A percentile compares a stretch with the other conserved stretches of the same genome.
Evolutionary conservation across 768 basidiomycete species (phyloP).

Genomic region (Mycena epipterygia): DNA sequence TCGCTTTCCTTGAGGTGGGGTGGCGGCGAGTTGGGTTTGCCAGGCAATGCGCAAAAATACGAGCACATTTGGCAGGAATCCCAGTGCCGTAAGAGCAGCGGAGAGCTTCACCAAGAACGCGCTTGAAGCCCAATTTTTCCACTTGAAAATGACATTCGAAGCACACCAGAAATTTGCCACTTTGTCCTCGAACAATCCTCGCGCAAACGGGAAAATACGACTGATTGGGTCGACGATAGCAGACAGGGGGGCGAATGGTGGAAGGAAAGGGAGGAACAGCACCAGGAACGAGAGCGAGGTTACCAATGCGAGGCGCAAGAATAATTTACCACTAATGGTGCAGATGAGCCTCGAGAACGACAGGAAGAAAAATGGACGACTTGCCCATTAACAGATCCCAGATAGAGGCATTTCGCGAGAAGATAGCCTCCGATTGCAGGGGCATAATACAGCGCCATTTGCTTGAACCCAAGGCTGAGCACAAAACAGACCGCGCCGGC

Average conservation of each 20-base stretch:
- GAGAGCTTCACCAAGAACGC: slow-evolving; percentile 74
- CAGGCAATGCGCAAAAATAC: slow-evolving; percentile 56
- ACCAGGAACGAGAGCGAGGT: slow-evolving; percentile 75
- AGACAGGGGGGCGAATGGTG: slow-evolving; percentile 67
- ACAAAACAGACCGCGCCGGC: slow-evolving; percentile 86
- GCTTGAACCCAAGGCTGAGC: slow-evolving; percentile 91
- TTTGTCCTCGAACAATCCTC: slow-evolving; percentile 95
- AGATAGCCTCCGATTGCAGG: slow-evolving; percentile 94
- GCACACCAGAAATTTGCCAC: slow-evolving; percentile 99
- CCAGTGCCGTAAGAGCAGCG: slow-evolving; percentile 73
- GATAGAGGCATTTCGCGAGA: slow-evolving; percentile 88
- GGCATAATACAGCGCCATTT: slow-evolving; percentile 96
- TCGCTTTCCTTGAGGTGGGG: slow-evolving; percentile 8
- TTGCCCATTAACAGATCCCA: slow-evolving; percentile 81
- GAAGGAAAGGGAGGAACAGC: slow-evolving; percentile 86
- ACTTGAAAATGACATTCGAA: slow-evolving; percentile 89
- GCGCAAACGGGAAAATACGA: slow-evolving; percentile 92
- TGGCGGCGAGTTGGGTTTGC: slow-evolving; percentile 39
- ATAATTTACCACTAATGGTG: slow-evolving; percentile 58
- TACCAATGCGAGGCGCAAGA: slow-evolving; percentile 74
- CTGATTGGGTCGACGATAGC: slow-evolving; percentile 73
- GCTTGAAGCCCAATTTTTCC: slow-evolving; percentile 69
- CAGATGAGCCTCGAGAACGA: slow-evolving; percentile 1
- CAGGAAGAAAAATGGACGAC: slow-evolving; percentile 35
- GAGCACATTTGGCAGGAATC: slow-evolving; percentile 75